Conservation (phyloP, 2,329 filamentous ascomycete species). For the Lasiodiplodia hormozganensis region DNA sequence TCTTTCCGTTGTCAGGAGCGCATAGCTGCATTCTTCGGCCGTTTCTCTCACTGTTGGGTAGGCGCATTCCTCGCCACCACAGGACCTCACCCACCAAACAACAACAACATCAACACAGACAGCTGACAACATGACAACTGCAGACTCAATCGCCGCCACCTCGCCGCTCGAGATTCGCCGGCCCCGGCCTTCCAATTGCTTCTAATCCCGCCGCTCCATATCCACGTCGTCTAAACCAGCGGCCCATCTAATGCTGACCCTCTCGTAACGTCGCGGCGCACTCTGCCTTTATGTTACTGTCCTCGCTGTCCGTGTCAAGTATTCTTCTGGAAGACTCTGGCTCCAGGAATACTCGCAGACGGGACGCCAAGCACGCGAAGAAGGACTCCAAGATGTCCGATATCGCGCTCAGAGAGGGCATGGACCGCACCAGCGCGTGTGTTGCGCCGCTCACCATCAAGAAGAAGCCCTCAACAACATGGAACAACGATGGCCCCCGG, state of each 20-base stretch:
- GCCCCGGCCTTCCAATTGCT: constrained; percentile 2
- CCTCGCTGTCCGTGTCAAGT: constrained; percentile 18
- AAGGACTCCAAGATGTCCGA: constrained; percentile 27
- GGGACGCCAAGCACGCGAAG: constrained; percentile 16
- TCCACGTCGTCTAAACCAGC: neutral
- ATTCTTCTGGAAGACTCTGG: constrained; percentile 22
- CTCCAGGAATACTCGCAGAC: constrained; percentile 17
- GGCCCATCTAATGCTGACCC: constrained; percentile 18
- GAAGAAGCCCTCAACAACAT: constrained; percentile 31
- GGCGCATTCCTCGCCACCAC: constrained; percentile 28
- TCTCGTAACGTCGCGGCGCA: constrained; percentile 13
- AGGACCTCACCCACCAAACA: neutral
- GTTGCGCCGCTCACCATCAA: constrained; percentile 38
- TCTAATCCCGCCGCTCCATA: constrained; percentile 6
- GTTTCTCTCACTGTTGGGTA: constrained; percentile 27
- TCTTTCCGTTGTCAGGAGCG: constrained; percentile 28
- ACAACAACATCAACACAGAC: constrained; percentile 24
- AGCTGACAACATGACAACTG: constrained; percentile 21
- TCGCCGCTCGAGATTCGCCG: neutral
- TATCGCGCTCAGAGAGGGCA: constrained; percentile 18
- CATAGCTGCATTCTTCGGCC: constrained; percentile 28
- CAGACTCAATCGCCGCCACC: constrained; percentile 7
- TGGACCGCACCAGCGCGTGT: constrained; percentile 34
- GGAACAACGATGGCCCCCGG: constrained; percentile 15
- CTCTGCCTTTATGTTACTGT: constrained; percentile 25